A percentile compares a stretch with the other conserved stretches of the same genome.
Conservation (phyloP, 345 rosid species). For the Salix caprea region DNA sequence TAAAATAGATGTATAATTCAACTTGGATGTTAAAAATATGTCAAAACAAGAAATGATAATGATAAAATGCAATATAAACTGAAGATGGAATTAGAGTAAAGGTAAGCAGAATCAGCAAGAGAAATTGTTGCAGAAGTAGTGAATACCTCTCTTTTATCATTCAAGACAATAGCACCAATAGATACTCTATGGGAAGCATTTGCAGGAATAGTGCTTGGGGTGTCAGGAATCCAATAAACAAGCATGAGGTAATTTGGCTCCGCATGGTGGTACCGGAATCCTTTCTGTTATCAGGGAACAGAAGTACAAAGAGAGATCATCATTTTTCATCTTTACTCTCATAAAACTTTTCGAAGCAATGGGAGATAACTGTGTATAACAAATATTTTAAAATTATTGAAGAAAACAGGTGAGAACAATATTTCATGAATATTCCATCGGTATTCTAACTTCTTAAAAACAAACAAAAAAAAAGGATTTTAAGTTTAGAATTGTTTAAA, state of each 20-base stretch:
- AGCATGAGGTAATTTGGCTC: constrained; percentile 82
- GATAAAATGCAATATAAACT: background rate
- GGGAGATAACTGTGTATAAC: background rate
- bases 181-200: constrained; percentile 74
- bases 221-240: constrained; percentile 70
- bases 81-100: background rate
- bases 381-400: background rate
- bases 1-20: background rate
- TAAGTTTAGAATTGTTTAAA: background rate
- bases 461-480: background rate
- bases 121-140: background rate
- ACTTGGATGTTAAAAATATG: too few species aligned
- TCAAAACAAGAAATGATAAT: background rate
- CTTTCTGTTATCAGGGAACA: constrained; percentile 43
- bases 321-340: background rate
- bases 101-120: background rate
- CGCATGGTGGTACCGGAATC: constrained; percentile 75
- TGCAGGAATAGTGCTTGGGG: constrained; percentile 56
- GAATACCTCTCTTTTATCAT: constrained; percentile 64
- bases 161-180: constrained; percentile 72
- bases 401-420: background rate
- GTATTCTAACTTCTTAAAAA: background rate
- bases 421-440: background rate
- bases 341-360: background rate
- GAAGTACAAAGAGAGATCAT: background rate